Evolutionary conservation across 306 rosid species (phyloP).

Genomic region (Urtica urens): DNA sequence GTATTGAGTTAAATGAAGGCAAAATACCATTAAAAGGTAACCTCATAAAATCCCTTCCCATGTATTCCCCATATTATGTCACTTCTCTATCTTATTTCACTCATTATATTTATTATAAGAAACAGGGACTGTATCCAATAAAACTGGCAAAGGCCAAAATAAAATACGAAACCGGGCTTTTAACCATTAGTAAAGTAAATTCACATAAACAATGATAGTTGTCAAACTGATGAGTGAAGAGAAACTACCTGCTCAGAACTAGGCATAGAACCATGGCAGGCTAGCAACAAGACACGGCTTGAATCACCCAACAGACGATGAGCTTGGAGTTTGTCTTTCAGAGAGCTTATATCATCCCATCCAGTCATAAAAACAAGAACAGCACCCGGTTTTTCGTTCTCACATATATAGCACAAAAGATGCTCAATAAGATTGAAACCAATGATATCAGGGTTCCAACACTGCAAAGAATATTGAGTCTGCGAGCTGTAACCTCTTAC

Average conservation of each 20-base stretch:
- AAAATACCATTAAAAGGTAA: too few species aligned
- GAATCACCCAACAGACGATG: constrained; percentile 71
- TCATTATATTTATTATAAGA: too few species aligned
- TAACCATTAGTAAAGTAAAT: too few species aligned
- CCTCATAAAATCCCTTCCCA: too few species aligned
- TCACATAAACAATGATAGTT: too few species aligned
- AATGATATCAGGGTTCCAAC: constrained; percentile 89
- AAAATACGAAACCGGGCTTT: too few species aligned
- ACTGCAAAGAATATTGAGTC: constrained; percentile 75
- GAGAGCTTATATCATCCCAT: constrained; percentile 88
- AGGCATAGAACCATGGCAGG: constrained; percentile 94
- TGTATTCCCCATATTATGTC: too few species aligned
- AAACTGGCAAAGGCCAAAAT: too few species aligned
- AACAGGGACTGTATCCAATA: too few species aligned
- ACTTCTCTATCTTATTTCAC: too few species aligned
- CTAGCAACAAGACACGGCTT: constrained; percentile 55
- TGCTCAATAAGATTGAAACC: constrained; percentile 80
- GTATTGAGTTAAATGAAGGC: too few species aligned
- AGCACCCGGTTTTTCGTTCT: constrained; percentile 74
- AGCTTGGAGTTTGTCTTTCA: constrained; percentile 69
- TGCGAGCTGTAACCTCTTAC: constrained; percentile 51
- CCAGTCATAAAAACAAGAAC: constrained; percentile 96
- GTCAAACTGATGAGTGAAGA: constrained; percentile 2
- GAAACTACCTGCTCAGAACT: constrained; percentile 75
- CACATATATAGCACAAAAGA: constrained; percentile 67